Conservation (phyloP, 352 stramenopile genomes). For the Globisporangium orthogonon region DNA sequence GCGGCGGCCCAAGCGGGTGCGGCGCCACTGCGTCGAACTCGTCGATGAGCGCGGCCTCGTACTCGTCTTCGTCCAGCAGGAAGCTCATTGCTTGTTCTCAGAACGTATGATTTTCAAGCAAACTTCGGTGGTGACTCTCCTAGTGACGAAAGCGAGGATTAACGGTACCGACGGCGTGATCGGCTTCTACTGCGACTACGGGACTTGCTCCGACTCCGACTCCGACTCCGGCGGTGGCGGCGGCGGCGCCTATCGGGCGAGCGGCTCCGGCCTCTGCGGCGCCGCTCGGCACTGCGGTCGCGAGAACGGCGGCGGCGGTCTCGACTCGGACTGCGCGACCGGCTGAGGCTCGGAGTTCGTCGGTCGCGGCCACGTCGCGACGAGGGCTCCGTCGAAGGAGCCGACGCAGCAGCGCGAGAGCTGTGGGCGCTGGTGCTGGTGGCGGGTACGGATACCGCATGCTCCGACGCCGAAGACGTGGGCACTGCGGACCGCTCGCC, state of each 20-base stretch:
- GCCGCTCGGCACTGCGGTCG: conserved; percentile 4
- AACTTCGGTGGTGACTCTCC: not conserved
- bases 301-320: conserved; percentile 15
- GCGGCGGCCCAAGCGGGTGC: not conserved
- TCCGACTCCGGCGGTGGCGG: not conserved
- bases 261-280: conserved; percentile 13
- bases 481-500: not conserved
- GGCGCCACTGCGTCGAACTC: conserved; percentile 38
- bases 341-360: conserved; percentile 8
- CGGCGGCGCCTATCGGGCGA: conserved; percentile 6
- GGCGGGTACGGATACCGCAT: not conserved
- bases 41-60: conserved; percentile 58
- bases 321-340: conserved; percentile 12
- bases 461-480: not conserved
- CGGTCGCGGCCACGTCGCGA: not conserved
- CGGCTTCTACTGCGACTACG: conserved; percentile 8
- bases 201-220: conserved; percentile 1
- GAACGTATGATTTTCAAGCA: too few species aligned
- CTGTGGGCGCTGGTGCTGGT: not conserved
- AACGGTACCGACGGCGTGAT: conserved; percentile 12
- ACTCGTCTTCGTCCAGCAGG: conserved; percentile 14
- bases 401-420: not conserved
- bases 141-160: not conserved
- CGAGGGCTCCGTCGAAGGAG: not conserved
- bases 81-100: not conserved